Evolutionary conservation across 306 rosid genomes (phyloP).

Genomic region (Oxytropis ochrocephala): DNA sequence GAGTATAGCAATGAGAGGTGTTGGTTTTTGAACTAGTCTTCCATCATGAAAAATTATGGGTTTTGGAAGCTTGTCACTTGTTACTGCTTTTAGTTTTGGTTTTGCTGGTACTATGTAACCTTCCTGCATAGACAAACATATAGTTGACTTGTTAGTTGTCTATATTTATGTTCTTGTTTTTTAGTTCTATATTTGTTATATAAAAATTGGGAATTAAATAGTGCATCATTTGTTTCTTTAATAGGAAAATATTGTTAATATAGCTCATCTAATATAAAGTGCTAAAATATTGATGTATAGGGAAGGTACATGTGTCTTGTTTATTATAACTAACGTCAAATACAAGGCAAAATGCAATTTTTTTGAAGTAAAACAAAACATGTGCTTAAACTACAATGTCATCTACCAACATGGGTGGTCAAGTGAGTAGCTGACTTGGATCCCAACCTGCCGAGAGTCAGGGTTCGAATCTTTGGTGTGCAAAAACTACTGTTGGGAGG

Average conservation of each 20-base stretch:
- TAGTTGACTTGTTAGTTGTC: neutral
- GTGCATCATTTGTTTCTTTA: neutral
- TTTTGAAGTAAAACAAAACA: too few relatives aligned
- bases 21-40: constrained; percentile 62
- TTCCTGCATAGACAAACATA: constrained; percentile 33
- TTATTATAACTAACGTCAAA: too few relatives aligned
- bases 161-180: neutral
- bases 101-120: constrained; percentile 51
- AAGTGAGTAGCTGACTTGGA: too few relatives aligned
- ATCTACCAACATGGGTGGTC: too few relatives aligned
- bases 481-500: too few relatives aligned
- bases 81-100: constrained; percentile 40
- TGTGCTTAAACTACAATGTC: too few relatives aligned
- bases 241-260: neutral
- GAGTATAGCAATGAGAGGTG: constrained; percentile 52
- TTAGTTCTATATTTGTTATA: neutral
- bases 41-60: constrained; percentile 89
- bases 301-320: too few relatives aligned
- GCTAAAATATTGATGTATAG: neutral
- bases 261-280: neutral
- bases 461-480: too few relatives aligned
- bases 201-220: neutral
- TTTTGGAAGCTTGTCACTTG: constrained; percentile 56
- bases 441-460: too few relatives aligned
- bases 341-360: too few relatives aligned